Percentiles rank a stretch among this genome's conserved stretches.
Evolutionary conservation across 768 basidiomycete species (phyloP).

Genomic region (Obba rivulosa): DNA sequence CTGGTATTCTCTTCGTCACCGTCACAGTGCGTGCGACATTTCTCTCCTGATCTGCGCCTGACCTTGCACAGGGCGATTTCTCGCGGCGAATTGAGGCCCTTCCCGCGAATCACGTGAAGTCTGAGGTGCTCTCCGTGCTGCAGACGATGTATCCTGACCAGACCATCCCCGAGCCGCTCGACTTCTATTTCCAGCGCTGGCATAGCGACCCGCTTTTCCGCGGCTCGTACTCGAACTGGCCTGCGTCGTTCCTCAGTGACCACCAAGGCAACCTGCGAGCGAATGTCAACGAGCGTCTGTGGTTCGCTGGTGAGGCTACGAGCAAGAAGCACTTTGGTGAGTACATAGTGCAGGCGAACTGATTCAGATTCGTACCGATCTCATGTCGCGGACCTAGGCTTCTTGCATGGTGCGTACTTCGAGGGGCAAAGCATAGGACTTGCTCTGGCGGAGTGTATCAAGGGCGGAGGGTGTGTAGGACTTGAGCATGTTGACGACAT

Average conservation of each 20-base stretch:
- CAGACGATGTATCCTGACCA: constrained; percentile 52
- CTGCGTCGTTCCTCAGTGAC: constrained; percentile 48
- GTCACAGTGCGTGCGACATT: constrained; percentile 30
- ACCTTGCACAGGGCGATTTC: constrained; percentile 47
- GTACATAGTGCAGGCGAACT: constrained; percentile 21
- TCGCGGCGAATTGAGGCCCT: constrained; percentile 54
- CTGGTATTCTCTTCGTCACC: constrained; percentile 50
- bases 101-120: constrained; percentile 38
- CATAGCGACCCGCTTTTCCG: constrained; percentile 43
- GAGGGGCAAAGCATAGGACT: constrained; percentile 42
- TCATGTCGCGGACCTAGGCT: constrained; percentile 30
- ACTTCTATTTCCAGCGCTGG: constrained; percentile 56
- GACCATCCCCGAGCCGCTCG: constrained; percentile 49
- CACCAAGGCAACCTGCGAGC: constrained; percentile 53
- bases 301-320: constrained; percentile 64
- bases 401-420: constrained; percentile 53
- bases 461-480: constrained; percentile 18
- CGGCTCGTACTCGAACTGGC: constrained; percentile 69
- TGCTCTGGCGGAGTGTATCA: constrained; percentile 39
- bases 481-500: constrained; percentile 23
- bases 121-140: constrained; percentile 54
- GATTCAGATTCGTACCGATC: background rate
- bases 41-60: background rate
- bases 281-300: constrained; percentile 44
- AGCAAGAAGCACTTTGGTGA: constrained; percentile 53